Evolutionary conservation across 495 filamentous ascomycete species (phyloP), one percentile per base, ranked within the genome.

Genomic region (Cetradonia linearis): DNA sequence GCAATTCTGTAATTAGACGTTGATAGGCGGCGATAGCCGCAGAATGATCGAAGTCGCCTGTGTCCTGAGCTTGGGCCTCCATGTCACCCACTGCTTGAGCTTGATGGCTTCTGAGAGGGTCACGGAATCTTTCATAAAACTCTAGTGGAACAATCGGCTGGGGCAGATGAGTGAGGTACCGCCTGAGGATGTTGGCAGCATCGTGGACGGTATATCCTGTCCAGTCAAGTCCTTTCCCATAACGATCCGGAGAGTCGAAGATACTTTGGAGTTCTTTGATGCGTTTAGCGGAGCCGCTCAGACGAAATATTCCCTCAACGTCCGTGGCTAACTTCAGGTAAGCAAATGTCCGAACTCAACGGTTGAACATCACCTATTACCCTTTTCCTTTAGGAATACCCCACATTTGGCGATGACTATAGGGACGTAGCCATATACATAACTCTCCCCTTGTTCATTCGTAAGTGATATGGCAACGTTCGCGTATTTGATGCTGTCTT

Each of bases 321-420:
- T 95, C 86, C 66, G 93, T 97, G 44, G 93, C 93, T 98, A 70
- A 58, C 18, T 56, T 1, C 40, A 61, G n/a, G 34, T 13, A 36
- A 55, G 58, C 16, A 53, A 46, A 60, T 31, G 53, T 25, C 11
- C 8, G 27, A 31, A 40, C 16, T 2, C 20, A 58, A 50, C 1
- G 7, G n/a, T 46, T 42, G 52, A 11, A 23, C 20, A 55, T 27
- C 28, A 34, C 48, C 7, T 76, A 81, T 63, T 68, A 96, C 93
- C 93, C 85, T 95, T 96, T 71, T 99, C 93, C 70, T 99, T 99
- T 64, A 99, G 73, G 67, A 89, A 99, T 2, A 99, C 91, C 52
- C 93, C 93, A 71, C 93, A 99, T 72, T 99, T 99, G 5, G 93
- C 93, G 42, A 99, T 92, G 50, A 99, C 92, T 64, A 99, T 96